Evolutionary conservation across 2,329 filamentous ascomycete species (phyloP).

Genomic region (Fusarium decemcellulare): DNA sequence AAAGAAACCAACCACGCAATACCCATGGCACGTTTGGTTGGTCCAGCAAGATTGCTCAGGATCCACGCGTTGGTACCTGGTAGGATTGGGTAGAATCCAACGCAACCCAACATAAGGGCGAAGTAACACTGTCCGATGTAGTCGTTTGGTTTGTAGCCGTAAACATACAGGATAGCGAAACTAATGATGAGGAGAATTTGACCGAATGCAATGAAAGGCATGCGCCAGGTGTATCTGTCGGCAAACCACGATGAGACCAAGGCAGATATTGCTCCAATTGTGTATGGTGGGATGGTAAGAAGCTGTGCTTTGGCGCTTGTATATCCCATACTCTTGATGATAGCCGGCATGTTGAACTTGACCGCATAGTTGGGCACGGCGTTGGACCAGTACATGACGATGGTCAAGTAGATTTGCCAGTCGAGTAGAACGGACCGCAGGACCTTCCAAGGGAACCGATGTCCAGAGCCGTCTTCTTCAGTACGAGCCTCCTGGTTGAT

Average conservation of each 20-base stretch:
- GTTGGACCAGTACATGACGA: slow-evolving; percentile 18
- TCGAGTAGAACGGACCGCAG: not conserved
- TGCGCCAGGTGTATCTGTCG: slow-evolving; percentile 74
- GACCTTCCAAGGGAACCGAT: not conserved
- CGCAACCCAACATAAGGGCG: slow-evolving; percentile 75
- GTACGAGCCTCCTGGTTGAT: not conserved
- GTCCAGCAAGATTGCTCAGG: slow-evolving; percentile 61
- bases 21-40: slow-evolving; percentile 53
- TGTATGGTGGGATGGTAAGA: slow-evolving; percentile 69
- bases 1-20: slow-evolving; percentile 49
- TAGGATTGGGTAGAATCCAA: slow-evolving; percentile 80
- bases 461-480: not conserved
- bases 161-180: slow-evolving; percentile 70
- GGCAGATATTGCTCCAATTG: slow-evolving; percentile 73
- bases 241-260: slow-evolving; percentile 74
- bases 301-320: slow-evolving; percentile 44
- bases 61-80: slow-evolving; percentile 64
- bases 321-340: slow-evolving; percentile 56
- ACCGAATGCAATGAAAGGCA: slow-evolving; percentile 75
- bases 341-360: slow-evolving; percentile 50
- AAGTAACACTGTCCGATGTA: slow-evolving; percentile 73
- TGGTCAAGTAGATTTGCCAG: not conserved
- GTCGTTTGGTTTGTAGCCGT: slow-evolving; percentile 60
- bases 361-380: slow-evolving; percentile 17
- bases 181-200: slow-evolving; percentile 73